Percentiles rank a stretch among this genome's conserved stretches.
Evolutionary conservation across 2,329 filamentous ascomycete genomes (phyloP).

Genomic region (Rhinocladiella mackenziei): DNA sequence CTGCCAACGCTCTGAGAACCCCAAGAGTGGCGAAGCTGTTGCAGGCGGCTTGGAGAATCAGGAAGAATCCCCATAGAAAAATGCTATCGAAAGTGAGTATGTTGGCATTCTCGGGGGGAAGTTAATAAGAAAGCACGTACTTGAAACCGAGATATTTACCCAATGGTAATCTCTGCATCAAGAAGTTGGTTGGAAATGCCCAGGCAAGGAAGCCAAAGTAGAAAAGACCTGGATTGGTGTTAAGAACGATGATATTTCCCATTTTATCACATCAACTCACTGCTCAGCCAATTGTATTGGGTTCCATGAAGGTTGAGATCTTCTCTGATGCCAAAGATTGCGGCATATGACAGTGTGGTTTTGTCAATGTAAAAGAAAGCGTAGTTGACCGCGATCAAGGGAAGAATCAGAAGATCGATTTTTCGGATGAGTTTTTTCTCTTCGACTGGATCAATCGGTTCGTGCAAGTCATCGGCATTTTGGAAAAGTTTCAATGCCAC

Average conservation of each 20-base stretch:
- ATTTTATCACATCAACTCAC: conserved; percentile 52
- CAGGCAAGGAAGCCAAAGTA: conserved; percentile 49
- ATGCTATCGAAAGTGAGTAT: conserved; percentile 23
- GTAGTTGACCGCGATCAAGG: conserved; percentile 53
- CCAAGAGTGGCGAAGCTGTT: conserved; percentile 54
- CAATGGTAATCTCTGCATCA: conserved; percentile 62
- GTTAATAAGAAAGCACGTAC: conserved; percentile 43
- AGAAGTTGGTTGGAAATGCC: conserved; percentile 63
- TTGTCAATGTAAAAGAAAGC: conserved; percentile 50
- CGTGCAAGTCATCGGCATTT: conserved; percentile 46
- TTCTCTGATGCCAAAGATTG: conserved; percentile 60
- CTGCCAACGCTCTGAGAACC: conserved; percentile 55
- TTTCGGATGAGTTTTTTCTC: conserved; percentile 50
- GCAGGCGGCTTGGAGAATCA: conserved; percentile 53
- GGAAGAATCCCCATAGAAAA: conserved; percentile 44
- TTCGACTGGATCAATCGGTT: conserved; percentile 45
- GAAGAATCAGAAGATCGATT: conserved; percentile 58
- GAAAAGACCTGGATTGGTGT: conserved; percentile 48
- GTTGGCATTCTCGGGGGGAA: conserved; percentile 37
- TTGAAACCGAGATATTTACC: conserved; percentile 61
- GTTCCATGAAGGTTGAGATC: conserved; percentile 49
- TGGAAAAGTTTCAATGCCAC: conserved; percentile 51
- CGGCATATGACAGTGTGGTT: conserved; percentile 49
- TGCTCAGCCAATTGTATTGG: conserved; percentile 44
- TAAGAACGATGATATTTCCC: conserved; percentile 45